Percentiles rank a stretch among this genome's conserved stretches.
These are phyloP conservation scores for Wickerhamomyces silvicola DNA, from an alignment of 805 yeast genomes.

Conservation along the genomic window DNA sequence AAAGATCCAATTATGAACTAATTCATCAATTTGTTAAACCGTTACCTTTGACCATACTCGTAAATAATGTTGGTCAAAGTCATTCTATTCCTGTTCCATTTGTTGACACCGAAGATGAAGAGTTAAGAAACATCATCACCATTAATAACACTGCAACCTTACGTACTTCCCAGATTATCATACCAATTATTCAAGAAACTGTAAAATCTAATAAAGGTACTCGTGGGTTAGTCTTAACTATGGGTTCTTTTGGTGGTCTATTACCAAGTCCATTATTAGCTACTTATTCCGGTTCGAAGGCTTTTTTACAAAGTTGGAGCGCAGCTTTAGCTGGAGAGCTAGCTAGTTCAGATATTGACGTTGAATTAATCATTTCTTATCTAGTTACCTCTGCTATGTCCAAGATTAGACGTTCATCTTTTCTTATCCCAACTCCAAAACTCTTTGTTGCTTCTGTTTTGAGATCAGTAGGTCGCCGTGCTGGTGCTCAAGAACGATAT, in stretches of 20 bases:
- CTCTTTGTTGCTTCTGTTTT: conserved; percentile 71
- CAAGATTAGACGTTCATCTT: conserved; percentile 73
- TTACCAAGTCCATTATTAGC: conserved; percentile 90
- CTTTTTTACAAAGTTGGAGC: conserved; percentile 92
- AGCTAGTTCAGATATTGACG: conserved; percentile 64
- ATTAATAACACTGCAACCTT: conserved; percentile 83
- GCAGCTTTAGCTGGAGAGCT: conserved; percentile 84
- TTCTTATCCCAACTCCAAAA: conserved; percentile 75
- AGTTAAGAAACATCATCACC: conserved; percentile 73
- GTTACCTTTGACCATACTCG: conserved; percentile 63
- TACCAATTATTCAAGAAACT: conserved; percentile 61
- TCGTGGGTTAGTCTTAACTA: conserved; percentile 79
- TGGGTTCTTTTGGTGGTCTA: conserved; percentile 97
- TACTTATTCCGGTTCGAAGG: conserved; percentile 92
- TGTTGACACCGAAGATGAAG: conserved; percentile 67
- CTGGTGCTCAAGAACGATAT: conserved; percentile 88
- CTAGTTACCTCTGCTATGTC: conserved; percentile 95
- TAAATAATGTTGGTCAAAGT: conserved; percentile 93
- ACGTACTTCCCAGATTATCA: conserved; percentile 71
- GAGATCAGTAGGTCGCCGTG: conserved; percentile 67
- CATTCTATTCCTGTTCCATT: conserved; percentile 96
- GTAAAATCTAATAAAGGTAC: conserved; percentile 32
- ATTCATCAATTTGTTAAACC: conserved; percentile 40
- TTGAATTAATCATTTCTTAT: conserved; percentile 78
- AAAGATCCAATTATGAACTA: conserved; percentile 45